phyloP scores from a whole-genome alignment of 1,139 yeast genomes.

The Sugiyamaella pinicola region DNA sequence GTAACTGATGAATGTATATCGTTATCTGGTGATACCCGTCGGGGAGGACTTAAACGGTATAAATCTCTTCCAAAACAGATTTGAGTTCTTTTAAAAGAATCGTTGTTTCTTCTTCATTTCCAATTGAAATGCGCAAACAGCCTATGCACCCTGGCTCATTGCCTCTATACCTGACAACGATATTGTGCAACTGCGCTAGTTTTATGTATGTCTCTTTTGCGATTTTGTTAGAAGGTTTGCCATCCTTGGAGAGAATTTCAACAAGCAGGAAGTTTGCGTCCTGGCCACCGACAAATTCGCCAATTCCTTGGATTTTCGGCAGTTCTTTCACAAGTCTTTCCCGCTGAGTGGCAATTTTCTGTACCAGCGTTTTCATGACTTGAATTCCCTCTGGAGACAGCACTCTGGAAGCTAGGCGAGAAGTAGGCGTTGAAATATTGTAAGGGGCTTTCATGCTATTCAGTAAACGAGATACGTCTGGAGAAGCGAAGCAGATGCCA shows the following conservation, averaged over 20 bases:
- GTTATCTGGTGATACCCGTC: not conserved
- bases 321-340: slow-evolving; percentile 54
- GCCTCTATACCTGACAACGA: slow-evolving; percentile 91
- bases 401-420: slow-evolving; percentile 76
- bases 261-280: slow-evolving; percentile 84
- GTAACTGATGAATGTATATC: not conserved
- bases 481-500: slow-evolving; percentile 73
- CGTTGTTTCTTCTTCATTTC: slow-evolving; percentile 75
- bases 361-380: slow-evolving; percentile 60
- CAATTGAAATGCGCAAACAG: slow-evolving; percentile 81
- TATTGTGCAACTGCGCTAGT: slow-evolving; percentile 70
- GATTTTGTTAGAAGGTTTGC: slow-evolving; percentile 65
- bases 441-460: slow-evolving; percentile 96
- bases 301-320: slow-evolving; percentile 60
- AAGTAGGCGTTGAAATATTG: slow-evolving; percentile 81
- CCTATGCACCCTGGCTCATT: slow-evolving; percentile 86
- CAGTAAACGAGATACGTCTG: slow-evolving; percentile 62
- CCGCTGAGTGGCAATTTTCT: slow-evolving; percentile 58
- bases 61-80: slow-evolving; percentile 43
- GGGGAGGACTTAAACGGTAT: slow-evolving; percentile 7
- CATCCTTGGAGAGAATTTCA: slow-evolving; percentile 63
- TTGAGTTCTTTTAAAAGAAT: slow-evolving; percentile 55
- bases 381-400: slow-evolving; percentile 59
- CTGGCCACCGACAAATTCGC: slow-evolving; percentile 78
- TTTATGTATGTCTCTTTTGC: slow-evolving; percentile 68